A percentile compares a stretch with the other conserved stretches of the same genome.
These are phyloP conservation scores for Tolypocladium ophioglossoides DNA, from an alignment of 2,329 filamentous ascomycete species.

Conservation along the genomic window DNA sequence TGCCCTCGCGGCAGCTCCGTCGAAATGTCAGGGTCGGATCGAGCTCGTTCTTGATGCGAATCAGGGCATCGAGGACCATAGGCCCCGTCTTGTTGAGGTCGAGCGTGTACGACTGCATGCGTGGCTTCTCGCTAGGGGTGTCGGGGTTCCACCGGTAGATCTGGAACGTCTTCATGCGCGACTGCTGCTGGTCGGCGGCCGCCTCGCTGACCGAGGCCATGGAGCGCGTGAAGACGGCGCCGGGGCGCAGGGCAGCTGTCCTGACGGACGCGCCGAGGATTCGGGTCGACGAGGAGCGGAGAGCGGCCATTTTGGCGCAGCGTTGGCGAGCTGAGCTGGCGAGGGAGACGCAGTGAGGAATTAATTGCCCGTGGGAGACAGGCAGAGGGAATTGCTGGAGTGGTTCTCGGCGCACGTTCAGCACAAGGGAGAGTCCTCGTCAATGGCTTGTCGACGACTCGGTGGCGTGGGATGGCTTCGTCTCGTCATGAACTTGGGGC, in stretches of 20 bases:
- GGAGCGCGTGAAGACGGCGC: constrained; percentile 34
- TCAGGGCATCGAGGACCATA: constrained; percentile 94
- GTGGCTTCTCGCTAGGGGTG: constrained; percentile 80
- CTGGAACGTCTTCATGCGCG: constrained; percentile 86
- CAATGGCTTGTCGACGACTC: neutral
- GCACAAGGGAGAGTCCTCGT: neutral
- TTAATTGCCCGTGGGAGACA: neutral
- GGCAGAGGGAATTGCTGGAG: too few relatives aligned
- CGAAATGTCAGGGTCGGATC: constrained; percentile 96
- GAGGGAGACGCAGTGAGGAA: neutral
- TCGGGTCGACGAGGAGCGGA: constrained; percentile 46
- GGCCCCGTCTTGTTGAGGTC: constrained; percentile 98
- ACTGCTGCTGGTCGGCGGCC: constrained; percentile 46
- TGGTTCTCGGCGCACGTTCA: neutral
- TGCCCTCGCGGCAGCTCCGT: constrained; percentile 92
- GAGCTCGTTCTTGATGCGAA: constrained; percentile 98
- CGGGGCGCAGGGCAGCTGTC: constrained; percentile 24
- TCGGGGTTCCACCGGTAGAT: constrained; percentile 99
- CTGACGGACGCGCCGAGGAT: constrained; percentile 36
- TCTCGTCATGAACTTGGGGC: constrained; percentile 2
- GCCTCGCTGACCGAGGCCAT: constrained; percentile 49
- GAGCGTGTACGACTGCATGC: constrained; percentile 89
- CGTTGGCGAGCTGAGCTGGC: neutral
- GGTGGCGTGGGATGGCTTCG: neutral
- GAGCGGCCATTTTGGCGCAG: constrained; percentile 40